phyloP scores from a whole-genome alignment of 2,329 filamentous ascomycete genomes.

The Hypoxylon sp. region DNA sequence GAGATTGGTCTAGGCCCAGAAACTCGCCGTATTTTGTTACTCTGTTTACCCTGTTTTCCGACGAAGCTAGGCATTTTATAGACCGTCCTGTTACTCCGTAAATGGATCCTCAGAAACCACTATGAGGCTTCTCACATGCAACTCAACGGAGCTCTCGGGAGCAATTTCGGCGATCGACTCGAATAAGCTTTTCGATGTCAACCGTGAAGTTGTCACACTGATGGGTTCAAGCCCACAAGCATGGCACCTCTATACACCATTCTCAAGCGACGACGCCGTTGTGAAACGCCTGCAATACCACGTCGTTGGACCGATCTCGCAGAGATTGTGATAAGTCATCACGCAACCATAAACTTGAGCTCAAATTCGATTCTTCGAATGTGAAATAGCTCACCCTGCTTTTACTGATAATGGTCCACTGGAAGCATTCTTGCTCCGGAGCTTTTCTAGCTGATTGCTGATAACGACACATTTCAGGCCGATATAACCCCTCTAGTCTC shows the following conservation, averaged over 20 bases:
- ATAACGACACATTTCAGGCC: slow-evolving; percentile 18
- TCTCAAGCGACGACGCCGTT: slow-evolving; percentile 19
- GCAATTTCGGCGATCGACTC: slow-evolving; percentile 42
- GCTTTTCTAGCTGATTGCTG: slow-evolving; percentile 24
- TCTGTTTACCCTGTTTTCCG: slow-evolving; percentile 37
- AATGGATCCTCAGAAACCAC: slow-evolving; percentile 26
- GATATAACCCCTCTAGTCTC: slow-evolving; percentile 5
- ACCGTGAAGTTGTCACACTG: slow-evolving; percentile 20
- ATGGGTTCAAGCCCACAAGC: slow-evolving; percentile 19
- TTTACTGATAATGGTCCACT: slow-evolving; percentile 10
- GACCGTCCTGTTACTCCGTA: slow-evolving; percentile 31
- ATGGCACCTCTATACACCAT: slow-evolving; percentile 32
- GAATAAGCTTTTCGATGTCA: slow-evolving; percentile 37
- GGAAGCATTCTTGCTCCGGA: slow-evolving; percentile 11
- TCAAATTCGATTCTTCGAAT: slow-evolving; percentile 18
- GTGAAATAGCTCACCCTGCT: slow-evolving; percentile 6
- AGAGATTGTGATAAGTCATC: slow-evolving; percentile 42
- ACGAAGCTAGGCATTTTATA: slow-evolving; percentile 28
- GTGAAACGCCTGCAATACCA: slow-evolving; percentile 41
- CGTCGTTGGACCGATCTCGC: slow-evolving; percentile 45
- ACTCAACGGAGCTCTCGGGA: slow-evolving; percentile 40
- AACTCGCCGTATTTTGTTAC: slow-evolving; percentile 36
- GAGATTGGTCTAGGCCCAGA: slow-evolving; percentile 40
- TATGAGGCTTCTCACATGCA: slow-evolving; percentile 38
- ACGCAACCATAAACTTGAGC: slow-evolving; percentile 22